Conservation (phyloP, 2,329 filamentous ascomycete genomes). For the Fusarium albidum region DNA sequence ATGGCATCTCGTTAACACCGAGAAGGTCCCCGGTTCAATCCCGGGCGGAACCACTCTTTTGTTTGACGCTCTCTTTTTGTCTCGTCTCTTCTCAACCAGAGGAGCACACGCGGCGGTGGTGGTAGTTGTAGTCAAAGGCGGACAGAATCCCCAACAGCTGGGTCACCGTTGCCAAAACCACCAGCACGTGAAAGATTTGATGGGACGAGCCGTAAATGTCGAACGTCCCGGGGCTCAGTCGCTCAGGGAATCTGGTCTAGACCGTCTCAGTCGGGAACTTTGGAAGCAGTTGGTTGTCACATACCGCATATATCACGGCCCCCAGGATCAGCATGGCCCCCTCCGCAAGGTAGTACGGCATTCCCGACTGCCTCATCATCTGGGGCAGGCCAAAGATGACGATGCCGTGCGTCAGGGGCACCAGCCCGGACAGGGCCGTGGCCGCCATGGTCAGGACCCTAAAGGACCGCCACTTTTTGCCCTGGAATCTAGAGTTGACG, state of each 20-base stretch:
- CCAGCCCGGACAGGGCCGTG: constrained; percentile 46
- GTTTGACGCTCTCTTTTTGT: not conserved
- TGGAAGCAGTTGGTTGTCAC: constrained; percentile 25
- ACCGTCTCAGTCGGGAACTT: not conserved
- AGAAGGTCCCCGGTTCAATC: too few species aligned
- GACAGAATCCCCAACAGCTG: constrained; percentile 35
- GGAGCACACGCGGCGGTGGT: too few species aligned
- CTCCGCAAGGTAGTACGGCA: constrained; percentile 39
- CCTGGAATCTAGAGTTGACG: too few species aligned
- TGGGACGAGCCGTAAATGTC: constrained; percentile 54
- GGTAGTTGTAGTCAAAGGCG: constrained; percentile 19
- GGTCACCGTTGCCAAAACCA: constrained; percentile 31
- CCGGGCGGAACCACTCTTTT: too few species aligned
- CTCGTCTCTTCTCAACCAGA: constrained; percentile 1
- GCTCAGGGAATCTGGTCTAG: constrained; percentile 45
- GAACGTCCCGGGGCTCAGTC: constrained; percentile 49
- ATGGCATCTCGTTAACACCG: too few species aligned
- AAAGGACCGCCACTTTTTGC: constrained; percentile 13
- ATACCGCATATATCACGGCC: constrained; percentile 49
- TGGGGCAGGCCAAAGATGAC: constrained; percentile 44
- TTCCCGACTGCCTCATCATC: constrained; percentile 39
- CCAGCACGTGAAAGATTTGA: constrained; percentile 51
- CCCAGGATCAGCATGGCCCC: constrained; percentile 46
- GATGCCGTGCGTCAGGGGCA: constrained; percentile 49
- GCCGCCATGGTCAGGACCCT: constrained; percentile 46